phyloP scores from a whole-genome alignment of 2,329 filamentous ascomycete species.

The Fusarium sp. region DNA sequence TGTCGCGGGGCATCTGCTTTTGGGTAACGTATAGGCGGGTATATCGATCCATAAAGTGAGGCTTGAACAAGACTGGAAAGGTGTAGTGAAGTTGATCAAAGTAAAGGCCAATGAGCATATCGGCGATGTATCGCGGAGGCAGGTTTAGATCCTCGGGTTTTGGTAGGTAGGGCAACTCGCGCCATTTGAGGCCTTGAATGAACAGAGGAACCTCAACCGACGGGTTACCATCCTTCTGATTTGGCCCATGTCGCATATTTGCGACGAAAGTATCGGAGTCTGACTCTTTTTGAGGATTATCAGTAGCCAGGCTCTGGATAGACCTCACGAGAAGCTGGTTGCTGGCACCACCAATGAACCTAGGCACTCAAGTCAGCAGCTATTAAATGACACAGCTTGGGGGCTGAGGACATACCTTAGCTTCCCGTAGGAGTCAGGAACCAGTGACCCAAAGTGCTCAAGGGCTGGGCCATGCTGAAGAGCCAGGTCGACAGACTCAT shows the following conservation, averaged over 20 bases:
- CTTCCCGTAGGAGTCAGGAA: not conserved
- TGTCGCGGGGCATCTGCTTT: not conserved
- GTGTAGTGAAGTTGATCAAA: not conserved
- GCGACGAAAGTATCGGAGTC: not conserved
- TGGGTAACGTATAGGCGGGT: not conserved
- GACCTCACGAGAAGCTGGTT: not conserved
- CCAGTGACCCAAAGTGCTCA: not conserved
- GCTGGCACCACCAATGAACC: not conserved
- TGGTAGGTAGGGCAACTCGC: not conserved
- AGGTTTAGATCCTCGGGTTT: not conserved
- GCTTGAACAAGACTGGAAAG: not conserved
- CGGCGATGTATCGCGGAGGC: not conserved
- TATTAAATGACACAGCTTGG: not conserved
- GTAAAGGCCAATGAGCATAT: not conserved
- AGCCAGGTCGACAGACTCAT: not conserved
- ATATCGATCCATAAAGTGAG: not conserved
- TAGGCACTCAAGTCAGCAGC: not conserved
- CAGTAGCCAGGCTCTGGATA: not conserved
- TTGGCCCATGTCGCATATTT: not conserved
- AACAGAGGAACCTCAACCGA: not conserved
- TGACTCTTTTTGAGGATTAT: not conserved
- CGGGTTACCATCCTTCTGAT: not conserved
- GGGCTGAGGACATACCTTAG: not conserved
- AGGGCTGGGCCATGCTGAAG: not conserved
- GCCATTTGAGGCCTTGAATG: not conserved